These are phyloP conservation scores for Crithidia sp. DNA, from an alignment of 208 protist genomes.

Conservation along the genomic window DNA sequence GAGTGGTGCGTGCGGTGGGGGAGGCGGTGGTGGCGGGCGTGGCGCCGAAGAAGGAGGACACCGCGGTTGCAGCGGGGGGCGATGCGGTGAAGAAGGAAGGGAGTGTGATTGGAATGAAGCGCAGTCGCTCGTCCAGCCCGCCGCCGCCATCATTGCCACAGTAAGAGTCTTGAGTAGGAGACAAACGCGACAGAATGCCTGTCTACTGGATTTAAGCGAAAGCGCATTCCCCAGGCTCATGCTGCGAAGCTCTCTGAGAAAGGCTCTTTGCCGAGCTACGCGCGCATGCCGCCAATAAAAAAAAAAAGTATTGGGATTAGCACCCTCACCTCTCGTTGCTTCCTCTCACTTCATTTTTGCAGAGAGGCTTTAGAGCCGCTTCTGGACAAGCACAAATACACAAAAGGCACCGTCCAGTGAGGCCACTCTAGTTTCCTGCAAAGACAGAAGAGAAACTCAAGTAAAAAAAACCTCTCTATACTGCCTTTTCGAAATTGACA, in stretches of 20 bases:
- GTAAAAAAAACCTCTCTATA: no score
- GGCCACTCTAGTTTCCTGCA: neutral
- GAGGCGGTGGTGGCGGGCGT: constrained; percentile 9
- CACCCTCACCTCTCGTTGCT: neutral
- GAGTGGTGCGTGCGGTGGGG: constrained; percentile 9
- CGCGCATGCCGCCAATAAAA: neutral
- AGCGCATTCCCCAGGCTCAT: neutral
- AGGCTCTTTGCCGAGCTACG: neutral
- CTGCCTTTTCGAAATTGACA: no score
- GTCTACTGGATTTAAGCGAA: neutral
- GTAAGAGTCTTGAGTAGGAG: neutral
- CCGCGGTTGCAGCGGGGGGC: neutral
- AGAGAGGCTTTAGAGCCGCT: neutral
- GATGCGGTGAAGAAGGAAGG: neutral
- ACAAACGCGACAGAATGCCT: neutral
- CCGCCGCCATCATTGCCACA: neutral
- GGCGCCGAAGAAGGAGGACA: neutral
- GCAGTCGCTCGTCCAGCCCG: constrained; percentile 6
- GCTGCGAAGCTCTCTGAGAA: no score
- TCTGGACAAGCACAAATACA: neutral
- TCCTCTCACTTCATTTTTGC: neutral
- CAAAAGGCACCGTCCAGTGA: neutral
- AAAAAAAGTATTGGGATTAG: neutral
- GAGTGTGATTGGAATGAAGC: neutral
- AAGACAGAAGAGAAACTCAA: no score